Evolutionary conservation across 208 protist genomes (phyloP).

Genomic region (Wallacemonas sp.): DNA sequence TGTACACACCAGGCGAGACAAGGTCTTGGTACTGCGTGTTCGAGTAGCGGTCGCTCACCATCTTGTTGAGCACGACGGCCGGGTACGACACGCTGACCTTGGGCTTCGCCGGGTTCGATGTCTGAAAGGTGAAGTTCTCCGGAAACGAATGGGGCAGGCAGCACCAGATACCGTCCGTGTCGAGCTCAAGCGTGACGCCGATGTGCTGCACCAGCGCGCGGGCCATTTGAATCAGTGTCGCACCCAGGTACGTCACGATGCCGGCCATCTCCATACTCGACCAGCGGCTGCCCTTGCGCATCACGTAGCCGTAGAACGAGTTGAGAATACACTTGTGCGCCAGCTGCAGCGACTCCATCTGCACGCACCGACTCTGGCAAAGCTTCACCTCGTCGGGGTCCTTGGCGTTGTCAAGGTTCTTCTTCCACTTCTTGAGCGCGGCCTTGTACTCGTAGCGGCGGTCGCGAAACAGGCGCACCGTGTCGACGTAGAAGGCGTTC

Average conservation of each 20-base stretch:
- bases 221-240: conserved; percentile 99
- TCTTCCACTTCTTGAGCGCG: conserved; percentile 96
- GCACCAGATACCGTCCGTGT: conserved; percentile 99
- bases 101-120: conserved; percentile 41
- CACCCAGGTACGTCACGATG: conserved; percentile 97
- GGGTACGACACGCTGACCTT: conserved; percentile 95
- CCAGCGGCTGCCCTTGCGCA: conserved; percentile 98
- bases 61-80: conserved; percentile 98
- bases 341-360: conserved; percentile 99
- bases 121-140: conserved; percentile 95
- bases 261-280: conserved; percentile 99
- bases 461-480: conserved; percentile 99
- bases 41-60: conserved; percentile 96
- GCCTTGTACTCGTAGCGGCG: conserved; percentile 99
- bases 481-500: conserved; percentile 99
- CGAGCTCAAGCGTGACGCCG: conserved; percentile 99
- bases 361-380: conserved; percentile 93
- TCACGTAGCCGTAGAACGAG: conserved; percentile 99
- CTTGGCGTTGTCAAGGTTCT: conserved; percentile 85
- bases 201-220: conserved; percentile 97
- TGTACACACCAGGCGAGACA: conserved; percentile 66
- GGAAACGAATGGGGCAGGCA: conserved; percentile 97
- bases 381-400: conserved; percentile 86
- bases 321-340: conserved; percentile 99
- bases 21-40: conserved; percentile 99